phyloP scores from a whole-genome alignment of 352 stramenopile genomes.

The Stephanocyclus meneghinianus region DNA sequence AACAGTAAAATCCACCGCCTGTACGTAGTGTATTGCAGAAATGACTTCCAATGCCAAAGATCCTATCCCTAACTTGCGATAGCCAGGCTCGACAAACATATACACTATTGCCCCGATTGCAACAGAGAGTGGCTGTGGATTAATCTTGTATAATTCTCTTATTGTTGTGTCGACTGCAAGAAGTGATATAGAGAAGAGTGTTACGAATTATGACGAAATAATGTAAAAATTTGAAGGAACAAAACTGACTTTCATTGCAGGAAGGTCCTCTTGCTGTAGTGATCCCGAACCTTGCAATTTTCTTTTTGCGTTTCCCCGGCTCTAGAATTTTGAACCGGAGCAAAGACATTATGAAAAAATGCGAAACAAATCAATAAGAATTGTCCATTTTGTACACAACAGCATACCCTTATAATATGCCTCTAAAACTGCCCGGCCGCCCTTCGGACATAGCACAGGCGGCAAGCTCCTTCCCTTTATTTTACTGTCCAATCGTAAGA shows the following conservation, averaged over 20 bases:
- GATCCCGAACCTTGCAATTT: slow-evolving; percentile 76
- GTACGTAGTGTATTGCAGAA: slow-evolving; percentile 66
- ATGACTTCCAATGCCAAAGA: slow-evolving; percentile 75
- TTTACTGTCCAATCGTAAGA: slow-evolving; percentile 58
- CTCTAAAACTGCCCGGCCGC: slow-evolving; percentile 65
- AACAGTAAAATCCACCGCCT: slow-evolving; percentile 73
- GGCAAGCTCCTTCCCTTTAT: slow-evolving; percentile 54
- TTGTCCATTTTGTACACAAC: not conserved
- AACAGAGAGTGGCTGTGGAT: slow-evolving; percentile 27
- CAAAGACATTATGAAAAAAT: not conserved
- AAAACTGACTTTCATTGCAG: slow-evolving; percentile 47
- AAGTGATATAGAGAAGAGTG: not conserved
- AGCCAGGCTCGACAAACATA: slow-evolving; percentile 78
- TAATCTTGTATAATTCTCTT: slow-evolving; percentile 60
- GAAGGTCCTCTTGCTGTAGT: slow-evolving; percentile 65
- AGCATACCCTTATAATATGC: slow-evolving; percentile 55
- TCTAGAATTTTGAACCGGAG: slow-evolving; percentile 13
- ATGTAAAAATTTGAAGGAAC: not conserved
- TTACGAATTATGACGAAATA: not conserved
- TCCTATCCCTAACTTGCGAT: slow-evolving; percentile 60
- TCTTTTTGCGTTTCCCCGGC: slow-evolving; percentile 45
- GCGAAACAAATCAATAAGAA: not conserved
- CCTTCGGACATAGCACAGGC: slow-evolving; percentile 63
- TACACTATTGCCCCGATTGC: slow-evolving; percentile 76
- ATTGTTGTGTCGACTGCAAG: slow-evolving; percentile 69